Percentiles rank a stretch among this genome's conserved stretches.
phyloP scores from a whole-genome alignment of 495 filamentous ascomycete genomes.

The Aspergillus haitiensis region DNA sequence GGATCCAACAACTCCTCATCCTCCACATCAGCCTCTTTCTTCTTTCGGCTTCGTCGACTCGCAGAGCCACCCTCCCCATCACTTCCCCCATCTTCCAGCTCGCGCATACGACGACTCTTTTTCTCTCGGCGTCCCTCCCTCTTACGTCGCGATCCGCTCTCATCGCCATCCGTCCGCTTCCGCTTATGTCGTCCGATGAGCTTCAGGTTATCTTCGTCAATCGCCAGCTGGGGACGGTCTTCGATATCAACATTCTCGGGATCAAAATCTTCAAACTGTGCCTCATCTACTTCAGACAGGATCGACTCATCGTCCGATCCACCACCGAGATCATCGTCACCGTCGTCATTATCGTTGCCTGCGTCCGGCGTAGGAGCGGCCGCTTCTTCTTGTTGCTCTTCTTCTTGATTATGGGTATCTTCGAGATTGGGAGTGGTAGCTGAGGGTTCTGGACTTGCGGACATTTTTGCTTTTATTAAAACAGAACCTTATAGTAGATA shows the following conservation, averaged over 20 bases:
- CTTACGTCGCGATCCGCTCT: slow-evolving; percentile 62
- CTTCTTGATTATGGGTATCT: slow-evolving; percentile 28
- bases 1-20: slow-evolving; percentile 64
- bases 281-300: slow-evolving; percentile 93
- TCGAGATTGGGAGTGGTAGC: slow-evolving; percentile 25
- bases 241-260: slow-evolving; percentile 72
- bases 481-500: not conserved
- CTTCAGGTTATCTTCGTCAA: slow-evolving; percentile 84
- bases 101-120: slow-evolving; percentile 64
- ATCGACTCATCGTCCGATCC: slow-evolving; percentile 80
- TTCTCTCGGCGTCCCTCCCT: slow-evolving; percentile 75
- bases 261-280: slow-evolving; percentile 90
- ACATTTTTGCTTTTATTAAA: slow-evolving; percentile 32
- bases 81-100: slow-evolving; percentile 52
- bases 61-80: slow-evolving; percentile 55
- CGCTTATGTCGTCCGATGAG: slow-evolving; percentile 75
- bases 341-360: slow-evolving; percentile 21
- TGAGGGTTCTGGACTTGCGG: slow-evolving; percentile 39
- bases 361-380: slow-evolving; percentile 16
- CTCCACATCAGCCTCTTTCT: slow-evolving; percentile 53
- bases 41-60: slow-evolving; percentile 47
- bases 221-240: slow-evolving; percentile 71
- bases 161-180: slow-evolving; percentile 67
- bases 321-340: slow-evolving; percentile 31
- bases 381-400: slow-evolving; percentile 6